These are phyloP conservation scores for Penicillium atrosanguineum DNA, from an alignment of 495 filamentous ascomycete genomes.

Conservation along the genomic window DNA sequence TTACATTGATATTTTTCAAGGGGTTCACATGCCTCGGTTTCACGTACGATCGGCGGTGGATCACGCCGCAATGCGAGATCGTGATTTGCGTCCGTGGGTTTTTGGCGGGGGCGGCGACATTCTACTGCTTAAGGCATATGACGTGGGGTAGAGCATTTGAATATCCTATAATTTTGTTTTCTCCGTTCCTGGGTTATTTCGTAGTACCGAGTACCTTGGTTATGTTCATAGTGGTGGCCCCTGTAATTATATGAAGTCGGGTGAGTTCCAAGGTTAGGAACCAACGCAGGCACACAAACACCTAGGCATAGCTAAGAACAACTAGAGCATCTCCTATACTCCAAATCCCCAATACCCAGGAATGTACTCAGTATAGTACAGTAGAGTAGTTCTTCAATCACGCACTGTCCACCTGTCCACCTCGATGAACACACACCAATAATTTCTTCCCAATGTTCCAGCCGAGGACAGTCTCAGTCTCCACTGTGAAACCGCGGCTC, in stretches of 20 bases:
- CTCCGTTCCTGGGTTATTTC: no score
- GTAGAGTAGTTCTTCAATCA: no score
- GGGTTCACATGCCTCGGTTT: slow-evolving; percentile 36
- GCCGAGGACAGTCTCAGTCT: not conserved
- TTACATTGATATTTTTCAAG: not conserved
- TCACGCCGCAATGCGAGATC: not conserved
- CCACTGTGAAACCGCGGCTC: slow-evolving; percentile 6
- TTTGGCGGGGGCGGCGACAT: slow-evolving; percentile 4
- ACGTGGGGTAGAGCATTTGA: not conserved
- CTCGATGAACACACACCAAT: no score
- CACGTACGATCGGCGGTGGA: not conserved
- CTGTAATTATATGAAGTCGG: no score
- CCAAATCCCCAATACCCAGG: no score
- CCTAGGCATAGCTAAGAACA: no score
- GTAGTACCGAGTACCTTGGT: not conserved
- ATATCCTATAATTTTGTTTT: not conserved
- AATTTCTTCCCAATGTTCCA: not conserved
- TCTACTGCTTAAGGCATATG: not conserved
- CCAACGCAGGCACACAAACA: no score
- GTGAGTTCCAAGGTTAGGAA: no score
- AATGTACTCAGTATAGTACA: no score
- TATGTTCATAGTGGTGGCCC: no score
- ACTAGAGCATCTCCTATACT: no score
- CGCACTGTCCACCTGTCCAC: no score
- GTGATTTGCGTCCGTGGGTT: not conserved